Evolutionary conservation across 208 protist genomes (phyloP).

Genomic region (Leishmania aethiopica): DNA sequence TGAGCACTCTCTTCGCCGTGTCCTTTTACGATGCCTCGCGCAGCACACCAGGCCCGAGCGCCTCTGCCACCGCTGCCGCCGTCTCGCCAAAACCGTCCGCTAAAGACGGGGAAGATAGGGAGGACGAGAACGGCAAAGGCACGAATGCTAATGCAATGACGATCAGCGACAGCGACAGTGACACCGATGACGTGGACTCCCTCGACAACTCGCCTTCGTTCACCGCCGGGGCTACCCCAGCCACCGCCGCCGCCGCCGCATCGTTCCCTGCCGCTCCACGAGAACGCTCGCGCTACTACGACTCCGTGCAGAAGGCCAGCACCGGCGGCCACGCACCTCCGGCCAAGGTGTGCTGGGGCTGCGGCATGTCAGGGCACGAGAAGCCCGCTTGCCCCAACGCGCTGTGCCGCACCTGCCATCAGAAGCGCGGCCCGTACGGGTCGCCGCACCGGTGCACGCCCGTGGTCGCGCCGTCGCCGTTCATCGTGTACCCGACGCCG

Average conservation of each 20-base stretch:
- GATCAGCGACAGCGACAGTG: slow-evolving; percentile 14
- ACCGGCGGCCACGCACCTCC: slow-evolving; percentile 14
- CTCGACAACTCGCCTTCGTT: not conserved
- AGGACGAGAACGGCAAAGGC: not conserved
- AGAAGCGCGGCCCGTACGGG: slow-evolving; percentile 38
- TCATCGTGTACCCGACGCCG: slow-evolving; percentile 38
- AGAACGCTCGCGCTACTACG: slow-evolving; percentile 63
- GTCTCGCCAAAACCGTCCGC: not conserved
- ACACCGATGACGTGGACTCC: slow-evolving; percentile 7
- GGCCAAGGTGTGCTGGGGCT: slow-evolving; percentile 85
- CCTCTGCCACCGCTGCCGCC: not conserved
- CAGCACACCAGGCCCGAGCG: not conserved
- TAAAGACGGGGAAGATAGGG: not conserved
- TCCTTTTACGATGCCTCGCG: slow-evolving; percentile 17
- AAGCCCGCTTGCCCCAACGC: slow-evolving; percentile 82
- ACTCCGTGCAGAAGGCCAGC: slow-evolving; percentile 36
- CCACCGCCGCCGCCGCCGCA: not conserved
- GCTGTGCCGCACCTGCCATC: slow-evolving; percentile 74
- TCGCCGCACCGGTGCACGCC: slow-evolving; percentile 39
- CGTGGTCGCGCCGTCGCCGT: slow-evolving; percentile 43
- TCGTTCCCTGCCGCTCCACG: slow-evolving; percentile 8
- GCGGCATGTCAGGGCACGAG: slow-evolving; percentile 77
- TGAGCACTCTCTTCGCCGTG: slow-evolving; percentile 29
- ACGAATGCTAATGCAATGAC: not conserved
- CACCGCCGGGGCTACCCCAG: not conserved